Conservation (phyloP, 768 basidiomycete genomes). For the Clavaria fumosa region DNA sequence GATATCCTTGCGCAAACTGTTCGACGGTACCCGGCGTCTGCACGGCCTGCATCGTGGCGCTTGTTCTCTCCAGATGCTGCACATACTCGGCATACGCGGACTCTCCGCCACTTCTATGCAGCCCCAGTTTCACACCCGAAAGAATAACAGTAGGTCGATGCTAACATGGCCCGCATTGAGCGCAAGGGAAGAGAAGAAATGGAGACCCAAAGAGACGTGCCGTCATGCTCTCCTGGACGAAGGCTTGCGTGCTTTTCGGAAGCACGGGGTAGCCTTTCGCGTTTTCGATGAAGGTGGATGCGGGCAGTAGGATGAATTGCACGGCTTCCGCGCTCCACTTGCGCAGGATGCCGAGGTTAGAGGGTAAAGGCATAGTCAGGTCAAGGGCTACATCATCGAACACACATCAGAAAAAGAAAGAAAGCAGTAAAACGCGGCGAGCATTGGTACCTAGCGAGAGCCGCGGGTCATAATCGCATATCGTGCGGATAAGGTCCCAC, state of each 20-base stretch:
- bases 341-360: constrained; percentile 54
- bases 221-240: constrained; percentile 82
- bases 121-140: constrained; percentile 42
- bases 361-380: constrained; percentile 76
- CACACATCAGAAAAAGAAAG: background rate
- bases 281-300: constrained; percentile 88
- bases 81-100: constrained; percentile 84
- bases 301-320: constrained; percentile 76
- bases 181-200: constrained; percentile 5
- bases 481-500: constrained; percentile 89
- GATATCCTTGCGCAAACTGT: constrained; percentile 83
- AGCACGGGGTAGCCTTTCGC: constrained; percentile 94
- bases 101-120: constrained; percentile 74
- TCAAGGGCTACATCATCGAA: constrained; percentile 58
- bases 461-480: constrained; percentile 73
- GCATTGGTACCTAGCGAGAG: constrained; percentile 52
- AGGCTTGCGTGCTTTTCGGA: constrained; percentile 82
- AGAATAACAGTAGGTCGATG: constrained; percentile 78
- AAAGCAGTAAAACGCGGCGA: constrained; percentile 1
- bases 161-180: constrained; percentile 28
- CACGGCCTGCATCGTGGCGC: constrained; percentile 46
- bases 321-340: constrained; percentile 93
- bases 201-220: constrained; percentile 25
- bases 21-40: constrained; percentile 65
- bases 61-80: constrained; percentile 68